phyloP scores from a whole-genome alignment of 371 early-diverging fungal genomes.

The Rhizopus microsporus region DNA sequence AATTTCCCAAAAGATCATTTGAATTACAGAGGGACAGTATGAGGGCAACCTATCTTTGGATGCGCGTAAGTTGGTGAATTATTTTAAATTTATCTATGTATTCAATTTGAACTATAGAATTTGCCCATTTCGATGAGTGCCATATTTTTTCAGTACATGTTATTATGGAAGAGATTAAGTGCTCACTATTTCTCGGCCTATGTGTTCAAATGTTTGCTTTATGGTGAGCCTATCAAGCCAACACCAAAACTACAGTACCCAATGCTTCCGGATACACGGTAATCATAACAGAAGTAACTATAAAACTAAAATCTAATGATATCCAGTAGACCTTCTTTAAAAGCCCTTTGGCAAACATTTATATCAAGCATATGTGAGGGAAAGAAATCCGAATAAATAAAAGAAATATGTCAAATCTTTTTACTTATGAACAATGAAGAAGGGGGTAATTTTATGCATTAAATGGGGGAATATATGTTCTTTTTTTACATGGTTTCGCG shows the following conservation, averaged over 20 bases:
- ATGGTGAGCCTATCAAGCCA: constrained; percentile 62
- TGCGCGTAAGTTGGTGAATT: constrained; percentile 28
- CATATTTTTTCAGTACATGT: constrained; percentile 64
- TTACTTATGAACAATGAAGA: too few species aligned
- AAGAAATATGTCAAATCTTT: too few species aligned
- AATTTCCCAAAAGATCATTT: not conserved
- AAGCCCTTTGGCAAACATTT: constrained; percentile 28
- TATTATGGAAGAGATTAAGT: constrained; percentile 61
- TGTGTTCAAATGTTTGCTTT: constrained; percentile 58
- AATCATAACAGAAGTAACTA: constrained; percentile 3
- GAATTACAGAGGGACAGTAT: constrained; percentile 5
- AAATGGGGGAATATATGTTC: too few species aligned
- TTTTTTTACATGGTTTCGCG: not conserved
- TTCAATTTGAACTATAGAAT: constrained; percentile 35
- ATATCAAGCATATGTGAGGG: constrained; percentile 23
- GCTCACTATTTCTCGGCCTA: constrained; percentile 62
- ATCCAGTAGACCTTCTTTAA: constrained; percentile 22
- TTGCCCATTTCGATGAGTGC: constrained; percentile 59
- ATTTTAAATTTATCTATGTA: not conserved
- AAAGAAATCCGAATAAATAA: not conserved
- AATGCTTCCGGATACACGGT: constrained; percentile 64
- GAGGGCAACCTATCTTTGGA: constrained; percentile 37
- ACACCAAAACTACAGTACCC: constrained; percentile 63
- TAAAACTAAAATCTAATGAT: not conserved
- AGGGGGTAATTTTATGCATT: too few species aligned